Evolutionary conservation across 2,329 filamentous ascomycete genomes (phyloP).

Genomic region (Phialocephala sp.): DNA sequence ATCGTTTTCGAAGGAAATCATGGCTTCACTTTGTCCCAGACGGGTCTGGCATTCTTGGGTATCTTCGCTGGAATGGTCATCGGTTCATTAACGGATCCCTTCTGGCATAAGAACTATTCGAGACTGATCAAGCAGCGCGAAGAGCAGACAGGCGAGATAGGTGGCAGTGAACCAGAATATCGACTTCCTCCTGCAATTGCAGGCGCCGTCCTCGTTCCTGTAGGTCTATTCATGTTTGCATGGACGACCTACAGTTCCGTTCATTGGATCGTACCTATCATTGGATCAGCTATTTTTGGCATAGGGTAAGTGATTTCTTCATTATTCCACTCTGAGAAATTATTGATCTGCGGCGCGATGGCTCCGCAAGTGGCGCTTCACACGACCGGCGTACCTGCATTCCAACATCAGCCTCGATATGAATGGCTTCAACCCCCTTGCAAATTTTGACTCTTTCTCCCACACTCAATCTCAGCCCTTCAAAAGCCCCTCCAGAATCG

Average conservation of each 20-base stretch:
- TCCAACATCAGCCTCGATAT: constrained; percentile 20
- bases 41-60: constrained; percentile 79
- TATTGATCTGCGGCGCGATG: constrained; percentile 17
- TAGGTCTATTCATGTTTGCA: constrained; percentile 86
- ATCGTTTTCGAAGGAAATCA: constrained; percentile 78
- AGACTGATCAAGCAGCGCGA: constrained; percentile 60
- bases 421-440: constrained; percentile 1
- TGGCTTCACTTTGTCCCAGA: constrained; percentile 78
- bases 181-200: constrained; percentile 76
- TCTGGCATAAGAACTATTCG: constrained; percentile 68
- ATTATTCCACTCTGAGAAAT: background rate
- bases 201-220: constrained; percentile 78
- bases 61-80: constrained; percentile 71
- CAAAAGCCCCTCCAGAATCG: background rate
- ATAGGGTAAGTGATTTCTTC: constrained; percentile 61
- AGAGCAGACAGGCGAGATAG: constrained; percentile 45
- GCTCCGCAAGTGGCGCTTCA: constrained; percentile 29
- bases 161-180: constrained; percentile 81
- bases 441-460: constrained; percentile 1
- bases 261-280: constrained; percentile 78
- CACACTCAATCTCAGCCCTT: constrained; percentile 8
- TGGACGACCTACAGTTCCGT: constrained; percentile 80
- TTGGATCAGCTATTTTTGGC: constrained; percentile 75
- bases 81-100: constrained; percentile 65
- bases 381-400: constrained; percentile 33